A percentile compares a stretch with the other conserved stretches of the same genome.
phyloP scores from a whole-genome alignment of 805 yeast species.

The Hemisphaericaspora nanyangensis region DNA sequence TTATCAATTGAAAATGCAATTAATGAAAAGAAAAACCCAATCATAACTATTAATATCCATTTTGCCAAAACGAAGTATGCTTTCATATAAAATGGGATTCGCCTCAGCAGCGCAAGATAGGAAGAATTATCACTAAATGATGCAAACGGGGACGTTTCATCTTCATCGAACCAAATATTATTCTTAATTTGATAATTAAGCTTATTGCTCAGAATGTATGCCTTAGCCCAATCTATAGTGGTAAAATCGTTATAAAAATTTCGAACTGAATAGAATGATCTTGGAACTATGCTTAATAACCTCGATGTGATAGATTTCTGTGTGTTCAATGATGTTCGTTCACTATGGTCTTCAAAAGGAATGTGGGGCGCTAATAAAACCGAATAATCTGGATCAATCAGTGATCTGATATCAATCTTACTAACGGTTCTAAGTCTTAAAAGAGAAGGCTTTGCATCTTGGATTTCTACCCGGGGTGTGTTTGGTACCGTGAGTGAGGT shows the following conservation, averaged over 20 bases:
- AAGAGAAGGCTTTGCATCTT: neutral
- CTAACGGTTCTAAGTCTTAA: constrained; percentile 15
- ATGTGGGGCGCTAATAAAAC: constrained; percentile 1
- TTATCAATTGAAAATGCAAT: constrained; percentile 48
- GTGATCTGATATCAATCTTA: constrained; percentile 17
- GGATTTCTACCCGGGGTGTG: constrained; percentile 4
- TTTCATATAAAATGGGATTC: constrained; percentile 19
- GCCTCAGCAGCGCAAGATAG: constrained; percentile 1
- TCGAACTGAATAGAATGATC: constrained; percentile 17
- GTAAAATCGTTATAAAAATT: constrained; percentile 57
- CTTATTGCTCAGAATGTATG: constrained; percentile 41
- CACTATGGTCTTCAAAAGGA: constrained; percentile 1
- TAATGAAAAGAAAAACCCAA: constrained; percentile 45
- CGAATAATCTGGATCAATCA: constrained; percentile 10
- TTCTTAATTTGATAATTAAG: constrained; percentile 36
- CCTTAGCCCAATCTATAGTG: constrained; percentile 57
- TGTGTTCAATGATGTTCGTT: constrained; percentile 11
- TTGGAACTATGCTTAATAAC: constrained; percentile 12
- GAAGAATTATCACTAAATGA: neutral
- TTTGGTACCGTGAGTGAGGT: constrained; percentile 1
- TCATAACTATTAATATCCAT: constrained; percentile 47
- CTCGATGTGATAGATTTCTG: constrained; percentile 13
- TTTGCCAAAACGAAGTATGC: constrained; percentile 38
- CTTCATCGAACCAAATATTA: constrained; percentile 19
- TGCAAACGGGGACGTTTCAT: neutral